Percentiles rank a stretch among this genome's conserved stretches.
Evolutionary conservation across 306 rosid species (phyloP).

Genomic region (Coriaria nepalensis): DNA sequence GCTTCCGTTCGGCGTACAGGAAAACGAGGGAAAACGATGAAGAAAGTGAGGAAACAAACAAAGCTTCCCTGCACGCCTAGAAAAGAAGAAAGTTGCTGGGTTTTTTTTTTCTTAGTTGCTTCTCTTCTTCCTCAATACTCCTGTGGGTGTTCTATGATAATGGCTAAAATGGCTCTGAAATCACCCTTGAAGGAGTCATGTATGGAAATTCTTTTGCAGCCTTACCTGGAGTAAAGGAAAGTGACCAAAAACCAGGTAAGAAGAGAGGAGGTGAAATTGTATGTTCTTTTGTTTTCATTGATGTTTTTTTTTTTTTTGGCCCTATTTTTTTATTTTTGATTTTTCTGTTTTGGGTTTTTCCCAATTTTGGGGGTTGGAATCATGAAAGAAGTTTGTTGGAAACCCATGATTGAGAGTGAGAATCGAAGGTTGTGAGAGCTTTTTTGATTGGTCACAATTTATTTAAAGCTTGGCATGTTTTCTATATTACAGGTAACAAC

Average conservation of each 20-base stretch:
- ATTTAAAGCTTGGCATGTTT: neutral
- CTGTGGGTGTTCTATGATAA: neutral
- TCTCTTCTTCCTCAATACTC: slow-evolving; percentile 2
- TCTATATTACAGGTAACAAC: neutral
- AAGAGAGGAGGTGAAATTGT: neutral
- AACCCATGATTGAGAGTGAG: slow-evolving; percentile 17
- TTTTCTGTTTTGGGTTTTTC: slow-evolving; percentile 5
- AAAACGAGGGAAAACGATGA: slow-evolving; percentile 15
- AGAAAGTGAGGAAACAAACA: neutral
- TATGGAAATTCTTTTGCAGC: slow-evolving; percentile 10
- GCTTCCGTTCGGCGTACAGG: slow-evolving; percentile 38
- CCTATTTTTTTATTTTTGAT: slow-evolving; percentile 7
- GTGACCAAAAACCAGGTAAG: slow-evolving; percentile 23
- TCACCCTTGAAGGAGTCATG: slow-evolving; percentile 8
- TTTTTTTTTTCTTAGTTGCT: slow-evolving; percentile 5
- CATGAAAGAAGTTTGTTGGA: slow-evolving; percentile 8
- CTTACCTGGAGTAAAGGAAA: slow-evolving; percentile 25
- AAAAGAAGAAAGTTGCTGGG: neutral
- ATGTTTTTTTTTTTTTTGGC: neutral
- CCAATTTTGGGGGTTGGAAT: slow-evolving; percentile 17
- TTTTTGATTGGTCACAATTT: slow-evolving; percentile 10
- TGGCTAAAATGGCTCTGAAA: slow-evolving; percentile 19
- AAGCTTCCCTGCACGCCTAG: slow-evolving; percentile 35
- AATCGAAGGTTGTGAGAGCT: slow-evolving; percentile 11
- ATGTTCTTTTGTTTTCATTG: neutral